Percentiles rank a stretch among this genome's conserved stretches.
Conservation (phyloP, 495 filamentous ascomycete species). For the Penicillium chermesinum region DNA sequence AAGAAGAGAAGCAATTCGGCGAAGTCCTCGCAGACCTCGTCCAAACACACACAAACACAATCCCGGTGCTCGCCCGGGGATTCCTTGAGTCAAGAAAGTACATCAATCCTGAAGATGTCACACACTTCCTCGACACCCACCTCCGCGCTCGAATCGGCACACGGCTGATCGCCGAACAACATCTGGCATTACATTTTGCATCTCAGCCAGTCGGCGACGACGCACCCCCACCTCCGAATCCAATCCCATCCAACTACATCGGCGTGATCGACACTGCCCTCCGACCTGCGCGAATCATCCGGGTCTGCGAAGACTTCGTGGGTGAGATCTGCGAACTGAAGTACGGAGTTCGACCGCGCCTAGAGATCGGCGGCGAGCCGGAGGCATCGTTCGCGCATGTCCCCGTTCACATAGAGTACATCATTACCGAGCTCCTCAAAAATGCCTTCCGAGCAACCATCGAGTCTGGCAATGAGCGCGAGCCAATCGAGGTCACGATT, state of each 20-base stretch:
- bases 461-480: conserved; percentile 69
- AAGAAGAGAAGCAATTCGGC: conserved; percentile 87
- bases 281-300: conserved; percentile 72
- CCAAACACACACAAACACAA: conserved; percentile 87
- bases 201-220: conserved; percentile 61
- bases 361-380: conserved; percentile 76
- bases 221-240: conserved; percentile 27
- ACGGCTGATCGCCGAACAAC: conserved; percentile 90
- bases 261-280: conserved; percentile 96
- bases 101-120: conserved; percentile 73
- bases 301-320: conserved; percentile 80
- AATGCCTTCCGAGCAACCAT: conserved; percentile 93
- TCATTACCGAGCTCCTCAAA: conserved; percentile 91
- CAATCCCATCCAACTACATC: conserved; percentile 66
- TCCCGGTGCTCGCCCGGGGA: conserved; percentile 83
- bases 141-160: conserved; percentile 92
- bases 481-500: conserved; percentile 87
- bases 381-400: conserved; percentile 83
- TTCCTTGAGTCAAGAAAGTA: conserved; percentile 90
- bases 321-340: conserved; percentile 94
- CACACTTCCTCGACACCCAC: conserved; percentile 88
- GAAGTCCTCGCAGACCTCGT: conserved; percentile 90
- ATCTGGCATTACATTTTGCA: conserved; percentile 87
- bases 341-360: conserved; percentile 80
- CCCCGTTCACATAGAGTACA: conserved; percentile 94